Evolutionary conservation across 495 filamentous ascomycete species (phyloP).

Genomic region (Talaromyces stipitatus): DNA sequence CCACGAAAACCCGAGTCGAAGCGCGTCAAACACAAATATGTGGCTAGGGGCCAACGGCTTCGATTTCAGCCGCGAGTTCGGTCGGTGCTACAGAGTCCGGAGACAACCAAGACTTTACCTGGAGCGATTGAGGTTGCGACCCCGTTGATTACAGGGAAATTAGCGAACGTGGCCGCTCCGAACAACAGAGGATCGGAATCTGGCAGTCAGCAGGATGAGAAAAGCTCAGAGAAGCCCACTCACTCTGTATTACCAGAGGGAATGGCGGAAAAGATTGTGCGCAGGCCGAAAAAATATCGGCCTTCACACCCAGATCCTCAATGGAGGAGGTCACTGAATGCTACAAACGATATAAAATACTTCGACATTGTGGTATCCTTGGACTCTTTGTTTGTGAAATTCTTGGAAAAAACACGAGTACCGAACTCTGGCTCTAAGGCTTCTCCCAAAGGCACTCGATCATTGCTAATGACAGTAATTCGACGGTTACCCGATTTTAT

Average conservation of each 20-base stretch:
- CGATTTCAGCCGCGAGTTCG: constrained; percentile 19
- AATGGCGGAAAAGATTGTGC: not conserved
- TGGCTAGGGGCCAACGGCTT: constrained; percentile 20
- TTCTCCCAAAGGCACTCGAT: constrained; percentile 34
- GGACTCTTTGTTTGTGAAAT: constrained; percentile 30
- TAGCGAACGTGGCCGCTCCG: not conserved
- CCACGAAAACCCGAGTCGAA: constrained; percentile 29
- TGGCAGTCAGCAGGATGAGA: not conserved
- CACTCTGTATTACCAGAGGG: not conserved
- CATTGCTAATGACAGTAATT: constrained; percentile 58
- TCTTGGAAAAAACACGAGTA: constrained; percentile 28
- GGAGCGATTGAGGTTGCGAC: constrained; percentile 42
- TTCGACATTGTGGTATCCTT: constrained; percentile 30
- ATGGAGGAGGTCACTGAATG: constrained; percentile 33
- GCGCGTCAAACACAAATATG: constrained; percentile 31
- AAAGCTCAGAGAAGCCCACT: not conserved
- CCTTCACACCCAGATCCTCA: not conserved
- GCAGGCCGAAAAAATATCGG: not conserved
- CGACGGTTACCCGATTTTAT: constrained; percentile 59
- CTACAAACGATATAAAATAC: constrained; percentile 26
- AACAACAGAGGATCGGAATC: not conserved
- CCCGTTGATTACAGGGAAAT: constrained; percentile 34
- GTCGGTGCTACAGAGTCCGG: constrained; percentile 31
- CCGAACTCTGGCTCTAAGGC: not conserved
- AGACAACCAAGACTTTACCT: constrained; percentile 28